A percentile compares a stretch with the other conserved stretches of the same genome.
These are phyloP conservation scores for Psilocybe sp. DNA, from an alignment of 768 basidiomycete species.

Conservation along the genomic window DNA sequence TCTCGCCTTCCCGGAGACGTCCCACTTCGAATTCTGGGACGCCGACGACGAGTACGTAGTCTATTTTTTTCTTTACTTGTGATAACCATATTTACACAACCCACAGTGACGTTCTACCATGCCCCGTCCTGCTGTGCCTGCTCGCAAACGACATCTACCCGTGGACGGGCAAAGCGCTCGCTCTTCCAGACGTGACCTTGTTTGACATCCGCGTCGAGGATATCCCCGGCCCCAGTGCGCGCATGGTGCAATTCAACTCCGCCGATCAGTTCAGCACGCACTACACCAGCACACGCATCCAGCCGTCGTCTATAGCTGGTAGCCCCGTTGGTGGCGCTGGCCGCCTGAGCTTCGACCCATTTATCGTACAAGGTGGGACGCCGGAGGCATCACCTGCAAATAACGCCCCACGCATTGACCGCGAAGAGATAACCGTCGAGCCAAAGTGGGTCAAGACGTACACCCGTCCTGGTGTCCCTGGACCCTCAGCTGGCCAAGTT, in stretches of 20 bases:
- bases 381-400: no score
- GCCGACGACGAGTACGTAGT: constrained; percentile 27
- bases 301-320: neutral
- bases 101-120: constrained; percentile 15
- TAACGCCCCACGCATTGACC: neutral
- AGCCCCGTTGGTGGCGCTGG: neutral
- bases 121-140: constrained; percentile 29
- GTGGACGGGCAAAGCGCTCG: constrained; percentile 26
- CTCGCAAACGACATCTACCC: constrained; percentile 25
- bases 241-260: constrained; percentile 12
- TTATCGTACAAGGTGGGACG: no score
- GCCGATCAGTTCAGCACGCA: constrained; percentile 11
- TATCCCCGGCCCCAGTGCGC: constrained; percentile 13
- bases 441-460: constrained; percentile 28
- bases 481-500: neutral
- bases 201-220: constrained; percentile 30
- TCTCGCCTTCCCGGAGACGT: constrained; percentile 25
- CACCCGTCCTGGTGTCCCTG: constrained; percentile 14
- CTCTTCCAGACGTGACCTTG: constrained; percentile 29
- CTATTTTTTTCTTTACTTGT: constrained; percentile 4
- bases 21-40: constrained; percentile 36
- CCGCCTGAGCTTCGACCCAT: neutral
- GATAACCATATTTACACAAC: constrained; percentile 15
- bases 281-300: constrained; percentile 5
- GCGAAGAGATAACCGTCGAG: constrained; percentile 26